Conservation (phyloP, 2,329 filamentous ascomycete genomes). For the Colletotrichum horii region DNA sequence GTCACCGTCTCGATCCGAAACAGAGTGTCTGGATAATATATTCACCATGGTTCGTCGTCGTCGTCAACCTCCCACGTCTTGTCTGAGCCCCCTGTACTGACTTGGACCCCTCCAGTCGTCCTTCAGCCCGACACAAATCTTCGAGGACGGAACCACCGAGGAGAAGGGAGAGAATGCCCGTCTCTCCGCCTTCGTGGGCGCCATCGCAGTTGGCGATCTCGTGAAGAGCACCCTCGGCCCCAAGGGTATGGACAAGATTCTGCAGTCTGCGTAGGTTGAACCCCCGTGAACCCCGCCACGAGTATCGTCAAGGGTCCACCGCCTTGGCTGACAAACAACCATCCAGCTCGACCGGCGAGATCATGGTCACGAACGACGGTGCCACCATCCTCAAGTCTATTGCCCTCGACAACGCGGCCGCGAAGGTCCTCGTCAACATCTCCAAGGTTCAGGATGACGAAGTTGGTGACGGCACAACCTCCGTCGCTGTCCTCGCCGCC, state of each 20-base stretch:
- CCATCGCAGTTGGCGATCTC: constrained; percentile 95
- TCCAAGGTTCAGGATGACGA: constrained; percentile 99
- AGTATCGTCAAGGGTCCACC: constrained; percentile 1
- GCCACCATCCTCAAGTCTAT: constrained; percentile 98
- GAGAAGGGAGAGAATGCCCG: constrained; percentile 99
- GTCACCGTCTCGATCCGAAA: constrained; percentile 3
- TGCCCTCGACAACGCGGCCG: constrained; percentile 96
- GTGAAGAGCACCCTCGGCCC: constrained; percentile 97
- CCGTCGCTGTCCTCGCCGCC: constrained; percentile 93
- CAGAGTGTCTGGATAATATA: constrained; percentile 16
- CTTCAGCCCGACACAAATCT: constrained; percentile 95
- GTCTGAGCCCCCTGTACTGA: neutral
- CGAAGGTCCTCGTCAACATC: constrained; percentile 98
- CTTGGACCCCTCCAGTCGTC: constrained; percentile 45
- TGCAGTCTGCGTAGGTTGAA: constrained; percentile 83
- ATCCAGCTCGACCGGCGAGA: constrained; percentile 86
- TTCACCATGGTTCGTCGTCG: constrained; percentile 13
- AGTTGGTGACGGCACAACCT: constrained; percentile 97
- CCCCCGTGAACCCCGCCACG: neutral
- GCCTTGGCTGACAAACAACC: constrained; percentile 15
- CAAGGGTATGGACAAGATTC: constrained; percentile 99
- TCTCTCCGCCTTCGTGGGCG: constrained; percentile 96
- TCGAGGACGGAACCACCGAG: constrained; percentile 94
- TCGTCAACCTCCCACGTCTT: neutral
- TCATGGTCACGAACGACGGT: constrained; percentile 98